phyloP scores from a whole-genome alignment of 2,329 filamentous ascomycete species.

The Arthrocladium fulminans region DNA sequence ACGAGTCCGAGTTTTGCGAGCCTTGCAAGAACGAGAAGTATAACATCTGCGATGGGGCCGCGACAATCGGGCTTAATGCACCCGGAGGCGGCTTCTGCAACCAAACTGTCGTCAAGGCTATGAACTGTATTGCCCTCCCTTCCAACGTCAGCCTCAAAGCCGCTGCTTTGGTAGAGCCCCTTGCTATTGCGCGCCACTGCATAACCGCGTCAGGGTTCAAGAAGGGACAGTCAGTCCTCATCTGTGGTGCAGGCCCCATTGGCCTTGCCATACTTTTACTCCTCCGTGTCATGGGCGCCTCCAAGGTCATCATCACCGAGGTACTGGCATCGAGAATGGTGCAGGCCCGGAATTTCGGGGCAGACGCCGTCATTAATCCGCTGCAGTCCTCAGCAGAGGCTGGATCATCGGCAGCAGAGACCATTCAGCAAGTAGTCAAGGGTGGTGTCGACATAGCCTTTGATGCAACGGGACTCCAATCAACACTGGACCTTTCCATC shows the following conservation, averaged over 20 bases:
- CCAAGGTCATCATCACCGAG: not conserved
- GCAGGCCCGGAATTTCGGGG: not conserved
- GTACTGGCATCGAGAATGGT: slow-evolving; percentile 15
- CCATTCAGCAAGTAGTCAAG: not conserved
- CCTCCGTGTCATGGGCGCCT: not conserved
- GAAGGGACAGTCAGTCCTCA: not conserved
- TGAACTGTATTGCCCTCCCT: not conserved
- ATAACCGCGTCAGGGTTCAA: not conserved
- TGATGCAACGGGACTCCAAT: not conserved
- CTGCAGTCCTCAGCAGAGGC: not conserved
- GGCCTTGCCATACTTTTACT: not conserved
- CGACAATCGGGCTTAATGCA: not conserved
- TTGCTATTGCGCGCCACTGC: not conserved
- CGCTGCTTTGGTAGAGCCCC: not conserved
- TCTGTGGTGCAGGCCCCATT: not conserved
- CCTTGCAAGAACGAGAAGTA: not conserved
- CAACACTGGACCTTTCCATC: not conserved
- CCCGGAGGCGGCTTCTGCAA: not conserved
- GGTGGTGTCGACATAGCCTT: not conserved
- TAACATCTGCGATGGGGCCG: not conserved
- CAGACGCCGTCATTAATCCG: not conserved
- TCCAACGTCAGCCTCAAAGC: not conserved
- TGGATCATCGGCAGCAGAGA: not conserved
- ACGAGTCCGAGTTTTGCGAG: not conserved
- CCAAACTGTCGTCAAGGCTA: not conserved